These are phyloP conservation scores for Penicillium ucsense DNA, from an alignment of 495 filamentous ascomycete genomes.

Conservation along the genomic window DNA sequence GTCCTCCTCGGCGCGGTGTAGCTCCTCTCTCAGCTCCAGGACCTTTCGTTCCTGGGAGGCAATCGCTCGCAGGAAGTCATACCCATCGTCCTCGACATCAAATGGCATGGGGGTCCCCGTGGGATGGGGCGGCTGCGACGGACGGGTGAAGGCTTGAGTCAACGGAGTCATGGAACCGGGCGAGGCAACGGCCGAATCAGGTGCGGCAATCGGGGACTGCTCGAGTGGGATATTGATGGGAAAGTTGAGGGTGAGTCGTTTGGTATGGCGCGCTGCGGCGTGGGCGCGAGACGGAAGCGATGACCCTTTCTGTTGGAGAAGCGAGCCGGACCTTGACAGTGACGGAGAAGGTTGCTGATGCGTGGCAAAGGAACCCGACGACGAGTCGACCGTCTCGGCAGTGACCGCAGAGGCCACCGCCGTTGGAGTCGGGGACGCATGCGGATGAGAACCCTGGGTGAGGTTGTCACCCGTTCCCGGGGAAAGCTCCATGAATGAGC, in stretches of 20 bases:
- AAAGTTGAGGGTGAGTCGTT: slow-evolving; percentile 73
- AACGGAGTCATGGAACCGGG: slow-evolving; percentile 30
- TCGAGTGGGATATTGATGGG: slow-evolving; percentile 45
- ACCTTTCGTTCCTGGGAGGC: slow-evolving; percentile 91
- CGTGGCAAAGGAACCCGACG: slow-evolving; percentile 10
- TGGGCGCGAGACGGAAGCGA: slow-evolving; percentile 43
- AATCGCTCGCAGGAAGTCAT: slow-evolving; percentile 74
- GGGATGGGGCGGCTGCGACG: slow-evolving; percentile 17
- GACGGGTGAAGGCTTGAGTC: slow-evolving; percentile 24
- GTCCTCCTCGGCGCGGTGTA: slow-evolving; percentile 69
- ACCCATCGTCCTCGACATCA: slow-evolving; percentile 45
- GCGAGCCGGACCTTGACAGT: slow-evolving; percentile 13
- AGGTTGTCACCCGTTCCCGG: slow-evolving; percentile 23
- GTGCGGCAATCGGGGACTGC: slow-evolving; percentile 15
- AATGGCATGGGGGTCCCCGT: slow-evolving; percentile 35
- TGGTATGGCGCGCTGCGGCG: slow-evolving; percentile 50
- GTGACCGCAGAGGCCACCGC: not conserved
- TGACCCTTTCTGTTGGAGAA: slow-evolving; percentile 32
- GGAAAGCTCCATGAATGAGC: slow-evolving; percentile 29
- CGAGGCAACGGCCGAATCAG: slow-evolving; percentile 24
- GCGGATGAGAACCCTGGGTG: slow-evolving; percentile 21
- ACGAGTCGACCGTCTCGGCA: not conserved
- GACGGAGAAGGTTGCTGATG: slow-evolving; percentile 5
- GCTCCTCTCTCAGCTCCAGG: slow-evolving; percentile 82
- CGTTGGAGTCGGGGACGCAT: slow-evolving; percentile 24